Base-by-base conservation (phyloP, 495 filamentous ascomycete genomes). In the Hypomontagnella monticulosa region DNA sequence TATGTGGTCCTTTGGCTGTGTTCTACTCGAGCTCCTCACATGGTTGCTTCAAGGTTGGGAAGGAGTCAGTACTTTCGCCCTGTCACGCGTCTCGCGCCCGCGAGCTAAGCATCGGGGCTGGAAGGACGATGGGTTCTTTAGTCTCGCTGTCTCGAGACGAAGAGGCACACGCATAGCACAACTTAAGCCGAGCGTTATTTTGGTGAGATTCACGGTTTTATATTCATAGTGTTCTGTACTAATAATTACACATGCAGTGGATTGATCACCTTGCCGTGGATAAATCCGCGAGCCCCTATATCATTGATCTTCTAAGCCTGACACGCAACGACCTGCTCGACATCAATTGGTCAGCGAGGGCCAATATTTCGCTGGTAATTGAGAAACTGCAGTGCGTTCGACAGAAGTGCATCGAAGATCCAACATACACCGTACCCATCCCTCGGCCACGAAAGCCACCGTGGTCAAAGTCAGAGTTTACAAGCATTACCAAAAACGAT, bases 1-100 rank as follows among this genome's bases (percentile, higher is more conserved):
- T 36, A 53, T 72, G 32, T 73, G 73, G 73, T 73, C 71, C 12
- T 42, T 70, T 10, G 71, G 73, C 14, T 75, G 73, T 19, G 56
- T 73, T 15, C 42, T 72, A 4, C 59, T 75, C 15, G 71, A 75
- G 62, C 42, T 46, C 38, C 23, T 47, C 6, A 55, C 64, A 16
- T 73, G 71, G 73, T 49, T 71, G 30, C 50, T 71, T 27, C 61
- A 49, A 27, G 73, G 58, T 1, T 53, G 65, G 42, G 54, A 67
- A 36, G 67, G 58, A 7, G 43, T 71, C 36, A 32, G 20, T 15
- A 57, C 43, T 51, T 61, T 67, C 15, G 20, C 63, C 19, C 27
- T 32, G 6, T 70, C 66, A 32, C 66, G 53, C 15, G 51, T 49
- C n/a, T 18, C 37, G 10, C 19, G 16, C 10, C 11, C 27, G 33